Evolutionary conservation across 176 grass and related monocot genomes (phyloP).

Genomic region (maize (Zea mays)): Zm-B73-REFERENCE-NAM-5.0 NC_050100.1:223626501-223627000

Average conservation of each 20-base stretch:
- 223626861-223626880: not conserved
- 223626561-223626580: slow-evolving; percentile 39
- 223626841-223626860: slow-evolving; percentile 33
- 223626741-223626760: slow-evolving; percentile 29
- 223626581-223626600: slow-evolving; percentile 45
- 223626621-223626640: slow-evolving; percentile 47
- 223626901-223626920: slow-evolving; percentile 38
- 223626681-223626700: slow-evolving; percentile 31
- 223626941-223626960: slow-evolving; percentile 32
- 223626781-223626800: slow-evolving; percentile 70
- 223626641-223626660: slow-evolving; percentile 51
- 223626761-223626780: slow-evolving; percentile 39
- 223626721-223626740: slow-evolving; percentile 36
- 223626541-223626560: slow-evolving; percentile 5
- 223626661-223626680: slow-evolving; percentile 24
- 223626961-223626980: slow-evolving; percentile 14
- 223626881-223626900: not conserved
- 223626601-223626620: slow-evolving; percentile 57
- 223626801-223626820: slow-evolving; percentile 60
- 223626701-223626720: not conserved
- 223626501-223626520: slow-evolving; percentile 43
- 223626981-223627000: slow-evolving; percentile 33
- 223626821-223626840: slow-evolving; percentile 54
- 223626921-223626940: not conserved
- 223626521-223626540: slow-evolving; percentile 50